A percentile compares a stretch with the other conserved stretches of the same genome.
Evolutionary conservation across 805 yeast species (phyloP).

Genomic region (Spathaspora girioi): DNA sequence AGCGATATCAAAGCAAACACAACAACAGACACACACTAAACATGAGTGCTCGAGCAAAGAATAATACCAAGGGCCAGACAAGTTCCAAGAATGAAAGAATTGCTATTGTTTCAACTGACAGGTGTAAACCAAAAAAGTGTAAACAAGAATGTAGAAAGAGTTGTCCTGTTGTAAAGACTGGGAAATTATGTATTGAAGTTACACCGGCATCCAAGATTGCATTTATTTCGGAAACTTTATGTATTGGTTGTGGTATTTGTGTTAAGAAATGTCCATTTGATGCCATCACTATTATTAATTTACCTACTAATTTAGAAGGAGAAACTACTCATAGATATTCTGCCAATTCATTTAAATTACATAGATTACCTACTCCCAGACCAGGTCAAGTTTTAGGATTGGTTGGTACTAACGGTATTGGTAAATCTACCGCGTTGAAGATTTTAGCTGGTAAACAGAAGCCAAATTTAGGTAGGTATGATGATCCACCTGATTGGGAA

Average conservation of each 20-base stretch:
- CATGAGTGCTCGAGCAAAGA: constrained; percentile 7
- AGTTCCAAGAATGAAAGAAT: constrained; percentile 66
- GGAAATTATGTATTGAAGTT: constrained; percentile 96
- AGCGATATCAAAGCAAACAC: not conserved
- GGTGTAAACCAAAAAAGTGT: constrained; percentile 97
- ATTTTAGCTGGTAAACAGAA: constrained; percentile 96
- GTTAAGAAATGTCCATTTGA: constrained; percentile 98
- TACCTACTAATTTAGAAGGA: constrained; percentile 90
- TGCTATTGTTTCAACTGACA: constrained; percentile 92
- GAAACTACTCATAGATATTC: constrained; percentile 97
- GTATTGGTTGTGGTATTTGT: constrained; percentile 99
- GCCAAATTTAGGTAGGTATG: constrained; percentile 92
- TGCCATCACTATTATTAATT: constrained; percentile 91
- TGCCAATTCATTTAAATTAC: constrained; percentile 95
- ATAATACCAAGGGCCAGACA: constrained; percentile 15
- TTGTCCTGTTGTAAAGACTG: constrained; percentile 98
- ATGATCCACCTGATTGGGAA: constrained; percentile 97
- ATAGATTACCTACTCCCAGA: constrained; percentile 96
- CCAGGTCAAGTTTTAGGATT: constrained; percentile 98
- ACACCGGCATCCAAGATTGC: constrained; percentile 88
- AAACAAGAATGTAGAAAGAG: constrained; percentile 96
- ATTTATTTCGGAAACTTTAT: constrained; percentile 86
- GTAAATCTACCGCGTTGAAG: constrained; percentile 95
- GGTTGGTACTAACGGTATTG: constrained; percentile 99
- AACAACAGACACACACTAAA: not conserved